These are phyloP conservation scores for Pleurotus tuber-regium DNA, from an alignment of 768 basidiomycete species.

Conservation along the genomic window DNA sequence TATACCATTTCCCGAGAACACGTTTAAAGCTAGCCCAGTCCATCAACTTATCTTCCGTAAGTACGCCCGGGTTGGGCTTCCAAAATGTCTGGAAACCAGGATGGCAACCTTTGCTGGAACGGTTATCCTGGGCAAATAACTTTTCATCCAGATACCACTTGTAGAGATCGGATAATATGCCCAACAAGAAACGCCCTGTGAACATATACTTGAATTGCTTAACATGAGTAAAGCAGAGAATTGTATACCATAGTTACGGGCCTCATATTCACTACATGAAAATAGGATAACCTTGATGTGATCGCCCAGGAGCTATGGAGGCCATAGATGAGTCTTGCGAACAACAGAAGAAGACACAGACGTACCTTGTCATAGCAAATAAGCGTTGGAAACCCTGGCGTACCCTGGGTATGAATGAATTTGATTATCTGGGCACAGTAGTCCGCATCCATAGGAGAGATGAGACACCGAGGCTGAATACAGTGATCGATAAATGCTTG, in stretches of 20 bases:
- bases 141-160: slow-evolving; percentile 81
- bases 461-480: slow-evolving; percentile 84
- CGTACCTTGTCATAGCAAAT: slow-evolving; percentile 80
- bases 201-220: slow-evolving; percentile 6
- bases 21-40: slow-evolving; percentile 69
- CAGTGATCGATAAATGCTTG: slow-evolving; percentile 83
- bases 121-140: slow-evolving; percentile 68
- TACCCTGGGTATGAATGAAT: slow-evolving; percentile 84
- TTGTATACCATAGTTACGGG: slow-evolving; percentile 81
- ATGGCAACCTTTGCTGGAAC: slow-evolving; percentile 62
- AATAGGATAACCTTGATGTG: slow-evolving; percentile 84
- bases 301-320: slow-evolving; percentile 74
- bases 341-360: not conserved
- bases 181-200: slow-evolving; percentile 82
- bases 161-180: slow-evolving; percentile 73
- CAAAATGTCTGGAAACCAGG: slow-evolving; percentile 68
- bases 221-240: not conserved
- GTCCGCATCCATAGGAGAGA: slow-evolving; percentile 97
- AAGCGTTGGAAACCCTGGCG: slow-evolving; percentile 83
- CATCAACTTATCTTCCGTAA: slow-evolving; percentile 52
- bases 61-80: slow-evolving; percentile 33
- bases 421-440: slow-evolving; percentile 92
- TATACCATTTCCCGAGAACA: slow-evolving; percentile 83
- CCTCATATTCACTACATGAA: slow-evolving; percentile 95
- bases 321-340: slow-evolving; percentile 6